A percentile compares a stretch with the other conserved stretches of the same genome.
Conservation (phyloP, 1,139 yeast species). For the Suhomyces chickasaworum region DNA sequence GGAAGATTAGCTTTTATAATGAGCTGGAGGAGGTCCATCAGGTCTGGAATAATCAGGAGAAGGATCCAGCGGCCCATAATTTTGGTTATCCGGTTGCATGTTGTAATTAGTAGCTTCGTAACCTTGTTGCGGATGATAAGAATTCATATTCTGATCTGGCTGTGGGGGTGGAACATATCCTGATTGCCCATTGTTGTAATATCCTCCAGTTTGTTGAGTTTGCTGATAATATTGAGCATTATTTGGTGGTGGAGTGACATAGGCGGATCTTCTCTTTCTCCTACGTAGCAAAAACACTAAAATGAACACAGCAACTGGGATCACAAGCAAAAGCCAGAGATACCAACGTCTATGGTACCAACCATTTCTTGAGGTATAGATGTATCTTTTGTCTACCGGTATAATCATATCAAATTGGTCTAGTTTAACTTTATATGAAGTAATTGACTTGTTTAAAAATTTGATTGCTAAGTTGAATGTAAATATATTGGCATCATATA, state of each 20-base stretch:
- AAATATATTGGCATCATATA: not conserved
- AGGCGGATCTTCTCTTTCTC: slow-evolving; percentile 14
- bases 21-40: slow-evolving; percentile 29
- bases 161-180: slow-evolving; percentile 15
- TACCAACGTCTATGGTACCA: slow-evolving; percentile 19
- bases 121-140: slow-evolving; percentile 2
- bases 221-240: slow-evolving; percentile 20
- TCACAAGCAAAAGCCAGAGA: slow-evolving; percentile 18
- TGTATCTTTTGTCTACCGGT: slow-evolving; percentile 15
- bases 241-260: slow-evolving; percentile 9
- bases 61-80: slow-evolving; percentile 10
- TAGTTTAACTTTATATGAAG: slow-evolving; percentile 5
- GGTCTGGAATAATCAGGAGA: slow-evolving; percentile 22
- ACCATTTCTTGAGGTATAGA: slow-evolving; percentile 5
- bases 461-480: not conserved
- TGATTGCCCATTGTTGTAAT: slow-evolving; percentile 7
- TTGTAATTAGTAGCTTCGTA: not conserved
- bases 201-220: slow-evolving; percentile 21
- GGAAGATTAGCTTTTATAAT: slow-evolving; percentile 24
- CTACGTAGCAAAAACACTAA: slow-evolving; percentile 14
- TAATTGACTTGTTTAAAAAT: slow-evolving; percentile 5
- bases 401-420: slow-evolving; percentile 12
- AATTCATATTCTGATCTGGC: slow-evolving; percentile 3
- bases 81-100: not conserved
- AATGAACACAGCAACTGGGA: slow-evolving; percentile 17